Evolutionary conservation across 495 filamentous ascomycete genomes (phyloP).

Genomic region (Podospora didyma): DNA sequence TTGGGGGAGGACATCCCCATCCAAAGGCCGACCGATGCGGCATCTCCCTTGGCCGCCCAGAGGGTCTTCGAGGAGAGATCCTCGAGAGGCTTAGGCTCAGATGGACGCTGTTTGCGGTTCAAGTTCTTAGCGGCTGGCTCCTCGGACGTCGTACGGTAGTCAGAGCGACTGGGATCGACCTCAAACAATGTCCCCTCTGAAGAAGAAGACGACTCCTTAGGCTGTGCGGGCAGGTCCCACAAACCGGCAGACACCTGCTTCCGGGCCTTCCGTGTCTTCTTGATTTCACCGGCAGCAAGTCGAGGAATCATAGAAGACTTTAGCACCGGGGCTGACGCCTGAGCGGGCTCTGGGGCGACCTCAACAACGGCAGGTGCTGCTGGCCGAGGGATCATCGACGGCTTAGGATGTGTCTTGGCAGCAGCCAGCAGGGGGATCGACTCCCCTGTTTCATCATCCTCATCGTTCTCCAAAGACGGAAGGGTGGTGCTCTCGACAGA

Average conservation of each 20-base stretch:
- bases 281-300: constrained; percentile 4
- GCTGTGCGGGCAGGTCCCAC: constrained; percentile 16
- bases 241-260: constrained; percentile 15
- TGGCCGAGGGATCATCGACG: constrained; percentile 11
- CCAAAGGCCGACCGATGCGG: constrained; percentile 34
- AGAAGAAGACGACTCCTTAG: not conserved
- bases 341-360: not conserved
- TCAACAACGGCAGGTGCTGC: not conserved
- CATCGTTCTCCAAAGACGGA: constrained; percentile 18
- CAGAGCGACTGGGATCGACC: constrained; percentile 11
- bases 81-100: constrained; percentile 14
- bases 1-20: constrained; percentile 1
- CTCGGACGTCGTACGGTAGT: constrained; percentile 31
- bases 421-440: not conserved
- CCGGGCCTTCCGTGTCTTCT: constrained; percentile 13
- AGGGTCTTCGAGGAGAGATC: constrained; percentile 27
- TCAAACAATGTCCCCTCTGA: constrained; percentile 21
- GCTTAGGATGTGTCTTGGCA: constrained; percentile 14
- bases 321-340: not conserved
- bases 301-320: constrained; percentile 12
- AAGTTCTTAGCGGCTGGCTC: constrained; percentile 33
- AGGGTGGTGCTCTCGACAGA: constrained; percentile 26
- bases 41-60: constrained; percentile 21
- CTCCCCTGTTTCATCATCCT: not conserved
- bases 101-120: constrained; percentile 20